A percentile compares a stretch with the other conserved stretches of the same genome.
Conservation (phyloP, 2,329 filamentous ascomycete genomes). For the Ceratocystis albifundus region DNA sequence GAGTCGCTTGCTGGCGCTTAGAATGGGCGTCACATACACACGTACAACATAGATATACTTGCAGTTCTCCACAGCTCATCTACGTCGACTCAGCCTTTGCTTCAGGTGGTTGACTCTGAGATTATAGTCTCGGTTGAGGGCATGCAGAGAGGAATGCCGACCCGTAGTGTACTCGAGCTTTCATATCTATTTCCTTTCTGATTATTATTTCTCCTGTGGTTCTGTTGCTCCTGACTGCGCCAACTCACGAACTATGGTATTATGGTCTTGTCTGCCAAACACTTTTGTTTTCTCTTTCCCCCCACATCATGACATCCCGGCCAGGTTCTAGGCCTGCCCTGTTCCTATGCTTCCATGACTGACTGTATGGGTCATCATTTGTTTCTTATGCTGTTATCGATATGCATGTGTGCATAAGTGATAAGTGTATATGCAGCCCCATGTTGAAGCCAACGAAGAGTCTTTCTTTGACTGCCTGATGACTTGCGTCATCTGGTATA, state of each 20-base stretch:
- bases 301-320: neutral
- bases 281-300: neutral
- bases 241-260: neutral
- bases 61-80: constrained; percentile 2
- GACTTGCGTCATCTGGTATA: too few species aligned
- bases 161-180: neutral
- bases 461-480: too few species aligned
- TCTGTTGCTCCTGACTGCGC: neutral
- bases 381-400: neutral
- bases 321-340: neutral
- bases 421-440: neutral
- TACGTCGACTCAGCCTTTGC: neutral
- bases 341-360: neutral
- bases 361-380: neutral
- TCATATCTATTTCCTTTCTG: neutral
- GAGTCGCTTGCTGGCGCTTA: neutral
- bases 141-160: neutral
- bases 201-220: neutral
- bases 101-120: neutral
- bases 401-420: neutral
- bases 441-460: neutral
- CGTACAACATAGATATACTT: constrained; percentile 2
- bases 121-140: neutral
- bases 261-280: neutral
- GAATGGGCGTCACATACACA: neutral